Percentiles rank a stretch among this genome's conserved stretches.
These are phyloP conservation scores for Erythrophleum fordii DNA, from an alignment of 306 rosid genomes.

Conservation along the genomic window DNA sequence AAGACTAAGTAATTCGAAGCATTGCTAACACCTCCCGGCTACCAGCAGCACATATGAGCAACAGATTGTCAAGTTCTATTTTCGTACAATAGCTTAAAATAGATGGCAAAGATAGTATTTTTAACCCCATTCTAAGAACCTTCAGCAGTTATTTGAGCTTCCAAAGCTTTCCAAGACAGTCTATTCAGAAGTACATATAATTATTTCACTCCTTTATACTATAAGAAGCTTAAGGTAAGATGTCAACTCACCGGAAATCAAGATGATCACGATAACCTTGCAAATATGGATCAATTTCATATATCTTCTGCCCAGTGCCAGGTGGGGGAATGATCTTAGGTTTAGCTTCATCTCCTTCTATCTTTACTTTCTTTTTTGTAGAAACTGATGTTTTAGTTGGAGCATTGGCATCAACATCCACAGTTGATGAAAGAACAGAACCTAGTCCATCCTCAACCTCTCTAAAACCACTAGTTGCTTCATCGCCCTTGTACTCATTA, in stretches of 20 bases:
- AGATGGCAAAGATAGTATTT: constrained; percentile 24
- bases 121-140: not conserved
- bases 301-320: constrained; percentile 82
- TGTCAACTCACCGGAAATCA: constrained; percentile 83
- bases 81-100: constrained; percentile 5
- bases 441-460: constrained; percentile 47
- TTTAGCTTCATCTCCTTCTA: constrained; percentile 41
- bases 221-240: not conserved
- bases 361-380: constrained; percentile 37
- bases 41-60: constrained; percentile 8
- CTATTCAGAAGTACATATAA: not conserved
- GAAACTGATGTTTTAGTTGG: constrained; percentile 51
- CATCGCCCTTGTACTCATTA: constrained; percentile 44
- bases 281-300: constrained; percentile 77
- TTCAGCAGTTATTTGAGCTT: not conserved
- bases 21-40: constrained; percentile 8
- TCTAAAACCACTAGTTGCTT: constrained; percentile 40
- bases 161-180: not conserved
- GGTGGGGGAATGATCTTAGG: constrained; percentile 69
- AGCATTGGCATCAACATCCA: constrained; percentile 45
- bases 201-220: not conserved
- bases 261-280: constrained; percentile 62
- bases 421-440: constrained; percentile 44
- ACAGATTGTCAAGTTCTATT: constrained; percentile 11
- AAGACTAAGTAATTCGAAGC: not conserved